These are phyloP conservation scores for Bromus sterilis DNA, from an alignment of 176 grass and related monocot species.

Conservation along the genomic window DNA sequence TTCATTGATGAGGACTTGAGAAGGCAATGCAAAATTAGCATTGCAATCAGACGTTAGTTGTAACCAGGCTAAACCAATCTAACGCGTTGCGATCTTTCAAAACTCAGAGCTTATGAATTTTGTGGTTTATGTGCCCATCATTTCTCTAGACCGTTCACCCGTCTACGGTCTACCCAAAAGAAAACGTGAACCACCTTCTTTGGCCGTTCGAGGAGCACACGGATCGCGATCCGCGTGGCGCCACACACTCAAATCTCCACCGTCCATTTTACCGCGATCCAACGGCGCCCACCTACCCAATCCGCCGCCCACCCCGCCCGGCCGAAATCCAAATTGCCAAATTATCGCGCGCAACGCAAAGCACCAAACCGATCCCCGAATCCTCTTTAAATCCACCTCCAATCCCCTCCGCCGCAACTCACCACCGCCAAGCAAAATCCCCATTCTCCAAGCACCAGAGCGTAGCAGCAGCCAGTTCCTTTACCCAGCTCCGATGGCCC, in stretches of 20 bases:
- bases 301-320: neutral
- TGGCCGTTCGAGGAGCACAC: neutral
- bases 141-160: too few species aligned
- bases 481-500: constrained; percentile 15
- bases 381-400: neutral
- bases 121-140: too few species aligned
- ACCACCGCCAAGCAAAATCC: neutral
- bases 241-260: neutral
- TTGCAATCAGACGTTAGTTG: too few species aligned
- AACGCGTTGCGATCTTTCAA: too few species aligned
- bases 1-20: too few species aligned
- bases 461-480: neutral
- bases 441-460: neutral
- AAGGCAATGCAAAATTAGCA: too few species aligned
- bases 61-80: too few species aligned
- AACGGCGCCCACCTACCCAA: neutral
- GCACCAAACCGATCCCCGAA: neutral
- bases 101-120: too few species aligned
- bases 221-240: constrained; percentile 3
- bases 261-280: neutral
- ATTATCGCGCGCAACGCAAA: neutral
- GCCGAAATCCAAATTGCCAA: neutral
- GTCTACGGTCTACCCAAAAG: too few species aligned
- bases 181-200: too few species aligned
- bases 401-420: neutral